Evolutionary conservation across 2,329 filamentous ascomycete genomes (phyloP).

Genomic region (Fusarium sp.): DNA sequence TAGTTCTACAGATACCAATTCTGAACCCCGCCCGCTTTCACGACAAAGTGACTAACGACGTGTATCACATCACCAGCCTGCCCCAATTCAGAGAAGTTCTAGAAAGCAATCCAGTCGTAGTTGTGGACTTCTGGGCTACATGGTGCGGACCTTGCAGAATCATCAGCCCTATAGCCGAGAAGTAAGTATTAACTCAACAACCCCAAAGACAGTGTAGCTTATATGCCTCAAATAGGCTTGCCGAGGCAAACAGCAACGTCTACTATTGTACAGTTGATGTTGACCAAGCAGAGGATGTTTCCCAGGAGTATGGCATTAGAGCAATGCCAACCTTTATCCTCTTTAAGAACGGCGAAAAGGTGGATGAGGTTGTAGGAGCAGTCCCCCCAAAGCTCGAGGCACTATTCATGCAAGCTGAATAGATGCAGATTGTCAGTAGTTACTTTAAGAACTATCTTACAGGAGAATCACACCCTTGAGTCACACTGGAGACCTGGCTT

Average conservation of each 20-base stretch:
- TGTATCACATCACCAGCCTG: background rate
- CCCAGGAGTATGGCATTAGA: background rate
- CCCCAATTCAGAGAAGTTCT: background rate
- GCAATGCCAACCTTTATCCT: conserved; percentile 15
- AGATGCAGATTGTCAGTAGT: no score
- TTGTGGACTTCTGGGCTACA: conserved; percentile 17
- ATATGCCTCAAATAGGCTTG: background rate
- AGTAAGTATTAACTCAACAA: background rate
- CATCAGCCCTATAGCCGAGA: conserved; percentile 6
- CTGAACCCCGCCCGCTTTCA: rapidly evolving
- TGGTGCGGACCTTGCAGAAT: conserved; percentile 27
- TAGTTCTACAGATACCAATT: no score
- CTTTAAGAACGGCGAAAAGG: conserved; percentile 11
- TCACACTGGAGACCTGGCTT: no score
- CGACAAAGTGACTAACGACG: rapidly evolving
- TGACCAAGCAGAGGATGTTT: background rate
- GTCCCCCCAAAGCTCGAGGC: background rate
- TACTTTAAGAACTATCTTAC: no score
- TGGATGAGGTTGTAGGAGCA: background rate
- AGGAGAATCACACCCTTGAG: no score
- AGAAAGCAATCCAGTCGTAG: background rate
- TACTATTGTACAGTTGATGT: conserved; percentile 14
- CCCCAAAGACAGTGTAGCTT: background rate
- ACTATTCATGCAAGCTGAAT: no score
- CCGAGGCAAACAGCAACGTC: rapidly evolving